phyloP scores from a whole-genome alignment of 2,329 filamentous ascomycete species.

The Scedosporium dehoogii region DNA sequence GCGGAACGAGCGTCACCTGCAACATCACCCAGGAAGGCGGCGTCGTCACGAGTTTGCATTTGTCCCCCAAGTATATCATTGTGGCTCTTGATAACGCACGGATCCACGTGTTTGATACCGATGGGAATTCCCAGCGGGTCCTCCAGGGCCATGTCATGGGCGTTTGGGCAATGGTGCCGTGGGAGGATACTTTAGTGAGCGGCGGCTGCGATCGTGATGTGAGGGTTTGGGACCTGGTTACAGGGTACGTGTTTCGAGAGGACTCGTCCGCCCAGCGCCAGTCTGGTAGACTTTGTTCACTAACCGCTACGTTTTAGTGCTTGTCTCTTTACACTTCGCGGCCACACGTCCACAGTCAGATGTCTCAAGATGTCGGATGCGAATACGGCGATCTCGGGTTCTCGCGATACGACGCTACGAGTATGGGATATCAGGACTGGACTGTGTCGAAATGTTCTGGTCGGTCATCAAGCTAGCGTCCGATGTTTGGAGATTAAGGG shows the following conservation, averaged over 20 bases:
- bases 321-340: constrained; percentile 74
- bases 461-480: constrained; percentile 92
- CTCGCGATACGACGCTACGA: constrained; percentile 83
- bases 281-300: constrained; percentile 6
- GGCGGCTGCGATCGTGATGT: constrained; percentile 96
- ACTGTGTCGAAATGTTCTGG: constrained; percentile 79
- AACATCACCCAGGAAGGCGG: constrained; percentile 95
- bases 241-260: constrained; percentile 66
- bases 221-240: constrained; percentile 90
- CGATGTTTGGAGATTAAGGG: constrained; percentile 92
- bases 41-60: constrained; percentile 88
- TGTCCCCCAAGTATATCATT: constrained; percentile 94
- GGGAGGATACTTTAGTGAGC: constrained; percentile 89
- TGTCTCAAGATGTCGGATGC: constrained; percentile 96
- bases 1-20: constrained; percentile 70
- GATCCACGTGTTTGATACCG: constrained; percentile 94
- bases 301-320: constrained; percentile 22
- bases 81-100: constrained; percentile 96
- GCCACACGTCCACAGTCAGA: constrained; percentile 91
- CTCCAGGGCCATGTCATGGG: constrained; percentile 97
- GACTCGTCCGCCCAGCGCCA: too few species aligned
- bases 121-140: constrained; percentile 79
- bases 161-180: constrained; percentile 98
- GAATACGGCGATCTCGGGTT: constrained; percentile 91
- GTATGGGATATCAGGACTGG: constrained; percentile 92